phyloP scores from a whole-genome alignment of 495 filamentous ascomycete species.

The Podospora pseudoanserina region DNA sequence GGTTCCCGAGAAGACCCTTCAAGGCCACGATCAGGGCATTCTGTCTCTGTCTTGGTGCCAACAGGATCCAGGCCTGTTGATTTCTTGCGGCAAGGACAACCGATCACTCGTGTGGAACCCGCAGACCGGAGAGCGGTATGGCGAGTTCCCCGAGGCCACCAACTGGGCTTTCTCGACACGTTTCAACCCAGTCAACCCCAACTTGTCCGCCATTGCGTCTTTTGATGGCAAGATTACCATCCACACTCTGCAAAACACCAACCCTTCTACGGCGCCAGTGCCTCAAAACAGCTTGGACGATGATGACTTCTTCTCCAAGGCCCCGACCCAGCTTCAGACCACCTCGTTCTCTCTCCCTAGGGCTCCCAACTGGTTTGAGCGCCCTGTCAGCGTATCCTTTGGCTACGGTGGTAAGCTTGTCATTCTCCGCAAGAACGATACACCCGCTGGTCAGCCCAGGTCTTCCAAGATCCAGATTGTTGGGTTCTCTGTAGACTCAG shows the following conservation, averaged over 20 bases:
- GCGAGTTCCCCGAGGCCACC: constrained; percentile 93
- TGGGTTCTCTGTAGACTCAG: constrained; percentile 81
- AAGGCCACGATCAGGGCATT: constrained; percentile 87
- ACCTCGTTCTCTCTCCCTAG: constrained; percentile 81
- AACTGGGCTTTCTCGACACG: constrained; percentile 98
- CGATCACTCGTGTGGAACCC: constrained; percentile 95
- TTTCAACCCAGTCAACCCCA: constrained; percentile 92
- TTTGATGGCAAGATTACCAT: constrained; percentile 94
- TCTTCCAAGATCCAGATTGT: constrained; percentile 80
- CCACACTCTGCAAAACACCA: constrained; percentile 89
- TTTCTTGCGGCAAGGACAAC: constrained; percentile 97
- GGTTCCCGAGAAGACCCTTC: constrained; percentile 82
- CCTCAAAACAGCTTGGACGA: constrained; percentile 64
- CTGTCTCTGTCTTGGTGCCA: constrained; percentile 94
- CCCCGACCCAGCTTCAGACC: constrained; percentile 84
- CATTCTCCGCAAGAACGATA: constrained; percentile 59
- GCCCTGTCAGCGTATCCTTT: constrained; percentile 83
- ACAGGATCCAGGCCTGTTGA: constrained; percentile 83
- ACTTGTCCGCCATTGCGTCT: constrained; percentile 86
- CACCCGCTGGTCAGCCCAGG: constrained; percentile 55
- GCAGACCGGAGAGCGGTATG: constrained; percentile 76
- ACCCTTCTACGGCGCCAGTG: constrained; percentile 56
- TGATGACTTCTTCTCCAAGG: constrained; percentile 95
- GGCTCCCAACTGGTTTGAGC: constrained; percentile 85
- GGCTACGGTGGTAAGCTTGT: constrained; percentile 94